Base-by-base conservation (phyloP, 306 rosid genomes). In the Myrica gale region DNA sequence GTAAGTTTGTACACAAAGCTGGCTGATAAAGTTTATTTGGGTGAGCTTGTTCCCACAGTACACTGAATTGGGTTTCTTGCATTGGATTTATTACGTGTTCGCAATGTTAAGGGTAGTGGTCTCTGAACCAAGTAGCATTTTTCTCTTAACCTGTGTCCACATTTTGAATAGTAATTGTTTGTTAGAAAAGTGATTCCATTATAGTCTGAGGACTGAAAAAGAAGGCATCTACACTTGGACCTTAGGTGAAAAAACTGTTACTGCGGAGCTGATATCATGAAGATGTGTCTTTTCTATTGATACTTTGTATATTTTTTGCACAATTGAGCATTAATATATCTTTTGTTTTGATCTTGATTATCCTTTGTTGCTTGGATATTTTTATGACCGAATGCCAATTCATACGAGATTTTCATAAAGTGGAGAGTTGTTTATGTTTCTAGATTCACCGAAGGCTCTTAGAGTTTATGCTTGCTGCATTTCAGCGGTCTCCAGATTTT, bases 381-480 rank as follows among this genome's bases (percentile, higher is more conserved):
- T n/a, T 53, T 1, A 60, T 63, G 45, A 41, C 68, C 62, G 44
- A 63, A 56, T 71, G 39, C 52, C 20, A 37, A 20, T 68, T 23
- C 26, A 23, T 23, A 50, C 4, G 15, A 62, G 67, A 43, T 15
- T 77, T 46, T 60, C 21, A 69, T 54, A 16, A 19, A 21, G 16
- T 8, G 69, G 43, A 47, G 56, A 47, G 21, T 79, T 37, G 15
- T 76, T 69, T 62, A 46, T 82, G 70, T 80, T 75, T 85, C 60
- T 80, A 95, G 98, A 95, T 90, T 70, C 93, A 85, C 6, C 92
- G 92, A 71, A 89, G 92, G 87, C 86, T 92, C 54, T 88, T 92
- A 82, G 97, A 89, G 83, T 95, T 95, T 81, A 82, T 92, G 87
- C 97, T 92, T 68, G 87, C 97, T 11, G 86, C 99, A 71, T 92